Evolutionary conservation across 2,329 filamentous ascomycete species (phyloP).

Genomic region (Pestalotiopsis sp.): DNA sequence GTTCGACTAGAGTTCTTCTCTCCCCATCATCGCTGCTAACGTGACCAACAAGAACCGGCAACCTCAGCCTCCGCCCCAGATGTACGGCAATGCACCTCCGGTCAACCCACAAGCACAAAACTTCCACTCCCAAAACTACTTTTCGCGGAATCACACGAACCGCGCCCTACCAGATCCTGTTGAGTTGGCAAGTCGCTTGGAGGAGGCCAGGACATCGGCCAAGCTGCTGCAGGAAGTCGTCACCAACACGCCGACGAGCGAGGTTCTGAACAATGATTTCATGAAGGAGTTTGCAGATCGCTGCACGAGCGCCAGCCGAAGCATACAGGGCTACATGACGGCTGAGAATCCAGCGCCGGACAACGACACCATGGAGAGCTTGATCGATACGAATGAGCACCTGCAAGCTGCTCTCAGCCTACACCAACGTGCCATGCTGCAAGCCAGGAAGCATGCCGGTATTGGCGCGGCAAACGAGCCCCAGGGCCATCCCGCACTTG

Average conservation of each 20-base stretch:
- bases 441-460: conserved; percentile 59
- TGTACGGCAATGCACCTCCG: conserved; percentile 43
- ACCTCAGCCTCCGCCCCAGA: conserved; percentile 32
- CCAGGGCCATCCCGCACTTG: background rate
- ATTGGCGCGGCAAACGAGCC: conserved; percentile 25
- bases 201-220: conserved; percentile 88
- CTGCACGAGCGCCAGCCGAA: conserved; percentile 78
- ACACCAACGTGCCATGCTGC: conserved; percentile 79
- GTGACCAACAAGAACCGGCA: background rate
- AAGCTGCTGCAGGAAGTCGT: conserved; percentile 91
- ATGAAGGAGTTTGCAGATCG: conserved; percentile 90
- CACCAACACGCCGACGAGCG: conserved; percentile 77
- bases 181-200: conserved; percentile 81
- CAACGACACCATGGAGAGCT: conserved; percentile 88
- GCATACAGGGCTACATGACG: conserved; percentile 84
- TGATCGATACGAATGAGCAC: conserved; percentile 95
- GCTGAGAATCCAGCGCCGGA: conserved; percentile 80
- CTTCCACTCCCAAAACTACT: conserved; percentile 62
- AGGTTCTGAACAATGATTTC: conserved; percentile 82
- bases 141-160: conserved; percentile 52
- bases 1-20: conserved; percentile 22
- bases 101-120: conserved; percentile 51
- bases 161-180: conserved; percentile 64
- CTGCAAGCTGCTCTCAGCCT: conserved; percentile 80
- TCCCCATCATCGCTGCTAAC: background rate